Evolutionary conservation across 176 grass and related monocot species (phyloP).

Genomic region (Oryza australiensis): DNA sequence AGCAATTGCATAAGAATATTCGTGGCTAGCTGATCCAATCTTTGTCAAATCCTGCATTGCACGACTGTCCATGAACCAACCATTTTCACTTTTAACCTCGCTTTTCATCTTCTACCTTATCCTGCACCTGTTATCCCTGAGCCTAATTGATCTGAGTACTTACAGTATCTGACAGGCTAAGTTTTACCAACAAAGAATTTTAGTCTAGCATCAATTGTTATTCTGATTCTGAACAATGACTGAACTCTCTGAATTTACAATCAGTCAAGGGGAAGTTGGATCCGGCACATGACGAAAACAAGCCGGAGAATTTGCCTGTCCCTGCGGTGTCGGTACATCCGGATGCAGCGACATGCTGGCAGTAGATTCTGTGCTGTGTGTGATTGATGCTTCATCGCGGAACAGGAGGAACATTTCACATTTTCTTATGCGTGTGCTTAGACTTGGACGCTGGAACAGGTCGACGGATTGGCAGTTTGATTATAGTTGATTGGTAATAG

Average conservation of each 20-base stretch:
- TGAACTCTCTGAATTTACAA: background rate
- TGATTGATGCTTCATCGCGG: background rate
- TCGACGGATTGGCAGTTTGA: background rate
- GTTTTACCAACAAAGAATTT: conserved; percentile 21
- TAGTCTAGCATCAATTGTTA: background rate
- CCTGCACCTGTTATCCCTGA: background rate
- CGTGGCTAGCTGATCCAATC: conserved; percentile 20
- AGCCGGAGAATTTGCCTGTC: conserved; percentile 1
- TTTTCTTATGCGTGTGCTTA: conserved; percentile 7
- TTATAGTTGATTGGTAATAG: background rate
- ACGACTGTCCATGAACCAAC: conserved; percentile 31
- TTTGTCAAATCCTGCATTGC: conserved; percentile 33
- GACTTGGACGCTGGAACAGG: background rate
- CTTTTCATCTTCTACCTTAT: background rate
- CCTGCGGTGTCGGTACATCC: conserved; percentile 23
- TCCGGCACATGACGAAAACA: conserved; percentile 30
- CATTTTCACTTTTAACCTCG: background rate
- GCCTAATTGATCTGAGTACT: background rate
- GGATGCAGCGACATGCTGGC: conserved; percentile 39
- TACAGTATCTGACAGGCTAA: conserved; percentile 4
- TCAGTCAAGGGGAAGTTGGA: background rate
- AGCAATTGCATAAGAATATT: conserved; percentile 4
- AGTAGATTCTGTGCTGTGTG: conserved; percentile 33
- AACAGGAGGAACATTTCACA: conserved; percentile 34
- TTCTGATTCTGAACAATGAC: conserved; percentile 2